Conservation (phyloP, 2,329 filamentous ascomycete genomes). For the Taxawa tesnikishii region DNA sequence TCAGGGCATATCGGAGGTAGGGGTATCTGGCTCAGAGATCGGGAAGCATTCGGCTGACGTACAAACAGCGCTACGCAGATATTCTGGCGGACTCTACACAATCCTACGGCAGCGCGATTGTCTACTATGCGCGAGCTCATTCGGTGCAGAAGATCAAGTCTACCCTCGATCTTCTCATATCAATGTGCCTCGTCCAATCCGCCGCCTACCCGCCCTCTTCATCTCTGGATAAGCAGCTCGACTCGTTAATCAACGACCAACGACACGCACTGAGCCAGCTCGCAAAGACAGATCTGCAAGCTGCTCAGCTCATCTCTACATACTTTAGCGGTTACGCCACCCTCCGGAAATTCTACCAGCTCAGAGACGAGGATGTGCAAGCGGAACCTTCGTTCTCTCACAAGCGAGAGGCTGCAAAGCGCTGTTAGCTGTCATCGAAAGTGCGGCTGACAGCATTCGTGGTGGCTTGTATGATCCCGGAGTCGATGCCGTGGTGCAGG, state of each 20-base stretch:
- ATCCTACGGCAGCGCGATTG: conserved; percentile 72
- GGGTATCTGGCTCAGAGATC: conserved; percentile 15
- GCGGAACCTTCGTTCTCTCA: no score
- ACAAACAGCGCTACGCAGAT: conserved; percentile 64
- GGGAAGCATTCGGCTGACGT: conserved; percentile 11
- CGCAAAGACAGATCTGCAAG: conserved; percentile 64
- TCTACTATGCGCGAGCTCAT: conserved; percentile 85
- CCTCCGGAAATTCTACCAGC: conserved; percentile 76
- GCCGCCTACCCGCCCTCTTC: conserved; percentile 60
- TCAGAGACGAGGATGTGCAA: conserved; percentile 55
- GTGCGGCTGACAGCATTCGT: conserved; percentile 79
- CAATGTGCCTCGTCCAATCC: conserved; percentile 77
- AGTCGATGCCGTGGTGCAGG: conserved; percentile 71
- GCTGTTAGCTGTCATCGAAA: conserved; percentile 71
- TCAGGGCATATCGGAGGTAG: conserved; percentile 69
- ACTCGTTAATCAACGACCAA: conserved; percentile 57
- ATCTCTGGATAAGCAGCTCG: conserved; percentile 63
- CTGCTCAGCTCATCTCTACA: conserved; percentile 70
- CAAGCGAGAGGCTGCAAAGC: conserved; percentile 60
- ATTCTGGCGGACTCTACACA: conserved; percentile 59
- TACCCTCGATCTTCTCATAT: conserved; percentile 75
- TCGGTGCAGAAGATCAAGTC: conserved; percentile 67
- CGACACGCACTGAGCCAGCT: conserved; percentile 59
- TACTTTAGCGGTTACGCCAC: conserved; percentile 89
- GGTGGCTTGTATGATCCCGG: conserved; percentile 78